Base-by-base conservation (phyloP, 2,329 filamentous ascomycete species). In the Penicillium aurantiogriseum region DNA sequence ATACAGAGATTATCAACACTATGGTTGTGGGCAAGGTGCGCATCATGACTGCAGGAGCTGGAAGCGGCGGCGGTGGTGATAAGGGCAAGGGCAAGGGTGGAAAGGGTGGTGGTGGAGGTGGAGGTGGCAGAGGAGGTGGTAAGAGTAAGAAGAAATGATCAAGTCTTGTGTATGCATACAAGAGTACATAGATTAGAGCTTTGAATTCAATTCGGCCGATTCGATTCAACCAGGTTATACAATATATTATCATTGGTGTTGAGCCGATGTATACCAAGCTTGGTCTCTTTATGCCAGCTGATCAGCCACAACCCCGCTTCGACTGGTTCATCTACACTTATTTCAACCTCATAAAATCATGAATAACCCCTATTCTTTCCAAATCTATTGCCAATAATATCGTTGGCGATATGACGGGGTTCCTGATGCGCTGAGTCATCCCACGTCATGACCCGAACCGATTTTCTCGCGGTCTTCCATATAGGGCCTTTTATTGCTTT, bases 1-100 rank as follows among this genome's bases (percentile, higher is more conserved):
- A 91, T 23, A 87, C 90, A 58, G 92, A 96, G 76, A 83, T 91
- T 17, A 84, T 92, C 54, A 92, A 93, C 65, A 84, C 85, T 5
- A 83, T 97, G 62, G 90, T 91, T 0, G 91, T 95, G 0, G 83
- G 87, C 33, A 93, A 90, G 72, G 84, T 94, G 38, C 85, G 89
- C 67, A 85, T 96, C 39, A 89, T 96, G 85, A 85, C 89, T 79
- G 80, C 83, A 15, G 86, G 86, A 6, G 85, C 83, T 1, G 75
- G 76, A 36, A 69, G 72, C 33, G 77, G 77, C 27, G 74, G 79
- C 2, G 69, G 67, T 47, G 67, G 69, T 48, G 68, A 54, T 25
- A 61, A 60, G 38, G 60, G 58, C 23, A 65, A 65, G 44, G 60
- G 62, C 15, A 70, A 69, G 46, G 62, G 64, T 43, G 66, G 56